Evolutionary conservation across 1,284 basidiomycete species (phyloP).

Genomic region (Phylloboletellus chloephorus): DNA sequence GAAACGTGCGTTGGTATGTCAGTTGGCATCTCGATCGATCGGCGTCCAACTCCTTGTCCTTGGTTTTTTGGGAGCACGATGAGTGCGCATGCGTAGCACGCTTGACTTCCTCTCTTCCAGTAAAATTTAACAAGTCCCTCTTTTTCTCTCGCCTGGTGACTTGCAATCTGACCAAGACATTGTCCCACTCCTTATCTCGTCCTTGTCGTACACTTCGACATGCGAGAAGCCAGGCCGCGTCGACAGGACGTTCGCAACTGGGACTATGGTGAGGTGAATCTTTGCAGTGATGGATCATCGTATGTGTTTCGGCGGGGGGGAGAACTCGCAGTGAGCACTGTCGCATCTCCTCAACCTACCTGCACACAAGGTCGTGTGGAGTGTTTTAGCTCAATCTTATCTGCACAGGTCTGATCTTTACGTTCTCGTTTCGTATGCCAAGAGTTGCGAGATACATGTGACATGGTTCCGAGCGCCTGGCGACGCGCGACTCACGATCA

Average conservation of each 20-base stretch:
- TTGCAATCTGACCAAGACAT: slow-evolving; percentile 13
- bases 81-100: slow-evolving; percentile 8
- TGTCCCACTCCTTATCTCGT: slow-evolving; percentile 9
- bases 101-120: slow-evolving; percentile 6
- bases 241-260: slow-evolving; percentile 3
- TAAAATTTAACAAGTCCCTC: not conserved
- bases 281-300: slow-evolving; percentile 6
- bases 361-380: not conserved
- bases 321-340: not conserved
- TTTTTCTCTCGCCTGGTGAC: not conserved
- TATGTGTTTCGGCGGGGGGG: not conserved
- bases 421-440: not conserved
- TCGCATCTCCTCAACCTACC: slow-evolving; percentile 2
- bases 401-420: not conserved
- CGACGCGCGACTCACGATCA: too few species aligned
- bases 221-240: slow-evolving; percentile 9
- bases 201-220: slow-evolving; percentile 5
- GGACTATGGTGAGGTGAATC: not conserved
- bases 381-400: not conserved
- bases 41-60: slow-evolving; percentile 7
- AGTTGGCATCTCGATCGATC: slow-evolving; percentile 3
- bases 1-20: not conserved
- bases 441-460: too few species aligned
- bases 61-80: slow-evolving; percentile 9
- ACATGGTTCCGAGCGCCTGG: too few species aligned